Conservation (phyloP, 768 basidiomycete species). For the Rhizopogon vinicolor region DNA sequence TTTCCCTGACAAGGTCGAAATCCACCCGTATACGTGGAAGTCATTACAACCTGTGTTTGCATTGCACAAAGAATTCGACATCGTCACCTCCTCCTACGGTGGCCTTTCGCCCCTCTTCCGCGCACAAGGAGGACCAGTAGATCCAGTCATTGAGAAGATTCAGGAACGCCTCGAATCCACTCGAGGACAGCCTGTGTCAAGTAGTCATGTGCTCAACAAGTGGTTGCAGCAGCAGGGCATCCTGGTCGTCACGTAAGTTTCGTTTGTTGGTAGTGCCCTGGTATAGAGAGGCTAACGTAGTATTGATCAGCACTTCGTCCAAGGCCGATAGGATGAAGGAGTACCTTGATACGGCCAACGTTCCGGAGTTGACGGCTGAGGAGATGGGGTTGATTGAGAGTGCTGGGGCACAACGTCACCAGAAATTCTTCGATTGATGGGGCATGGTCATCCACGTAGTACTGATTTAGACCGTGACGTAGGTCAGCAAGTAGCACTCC, state of each 20-base stretch:
- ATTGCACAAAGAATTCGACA: slow-evolving; percentile 17
- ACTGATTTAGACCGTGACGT: background rate
- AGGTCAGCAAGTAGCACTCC: background rate
- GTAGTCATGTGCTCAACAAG: slow-evolving; percentile 13
- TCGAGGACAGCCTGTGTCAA: slow-evolving; percentile 10
- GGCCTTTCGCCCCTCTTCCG: slow-evolving; percentile 28
- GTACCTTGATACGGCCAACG: slow-evolving; percentile 12
- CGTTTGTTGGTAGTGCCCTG: background rate
- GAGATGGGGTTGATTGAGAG: slow-evolving; percentile 15
- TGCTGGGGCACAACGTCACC: slow-evolving; percentile 13
- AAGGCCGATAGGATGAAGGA: slow-evolving; percentile 18
- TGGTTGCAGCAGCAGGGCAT: slow-evolving; percentile 12
- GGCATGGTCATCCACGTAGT: background rate
- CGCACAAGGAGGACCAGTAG: slow-evolving; percentile 25
- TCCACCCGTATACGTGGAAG: slow-evolving; percentile 35
- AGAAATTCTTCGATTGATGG: slow-evolving; percentile 3
- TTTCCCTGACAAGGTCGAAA: slow-evolving; percentile 25
- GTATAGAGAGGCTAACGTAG: background rate
- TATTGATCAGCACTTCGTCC: slow-evolving; percentile 14
- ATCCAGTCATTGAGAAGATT: slow-evolving; percentile 25
- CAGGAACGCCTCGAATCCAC: slow-evolving; percentile 12
- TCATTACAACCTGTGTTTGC: slow-evolving; percentile 16
- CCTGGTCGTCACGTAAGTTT: background rate
- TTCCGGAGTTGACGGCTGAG: slow-evolving; percentile 19
- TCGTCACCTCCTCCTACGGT: slow-evolving; percentile 25